Base-by-base conservation (phyloP, 768 basidiomycete genomes). In the Pilatotrama ljubarskyi region DNA sequence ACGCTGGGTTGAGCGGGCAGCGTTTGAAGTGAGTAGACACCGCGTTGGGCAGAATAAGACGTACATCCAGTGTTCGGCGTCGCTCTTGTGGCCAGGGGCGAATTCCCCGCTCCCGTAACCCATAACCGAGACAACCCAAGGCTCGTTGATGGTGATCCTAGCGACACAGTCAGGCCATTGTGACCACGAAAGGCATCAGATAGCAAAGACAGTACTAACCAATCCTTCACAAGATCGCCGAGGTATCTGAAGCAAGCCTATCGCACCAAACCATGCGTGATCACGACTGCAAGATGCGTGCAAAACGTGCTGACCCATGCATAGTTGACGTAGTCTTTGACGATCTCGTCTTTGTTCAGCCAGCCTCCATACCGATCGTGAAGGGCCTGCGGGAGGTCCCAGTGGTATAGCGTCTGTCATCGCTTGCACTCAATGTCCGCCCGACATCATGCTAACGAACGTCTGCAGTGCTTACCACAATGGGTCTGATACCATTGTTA, bases 41-140 rank as follows among this genome's bases (percentile, higher is more conserved):
- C 44, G 46, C 22, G 58, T 14, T 17, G 32, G 56, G 24, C 24
- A 14, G 20, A 52, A 59, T 17, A 44, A 60, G n/a, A 76, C 84
- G 64, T 63, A 87, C 85, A 86, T 82, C 86, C 84, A 88, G n/a
- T 84, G 84, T 67, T 87, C 86, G 1, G 82, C 84, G 70, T 87
- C 82, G 71, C 84, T 85, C 64, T 82, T 84, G 59, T 86, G 77
- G 38, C 78, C 78, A 3, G 78, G 78, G 0, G 78, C 80, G 56
- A 79, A 79, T 8, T 72, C 70, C 10, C 80, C 80, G 9, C 68
- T 64, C 20, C 73, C 74, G 64, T 80, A 75, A 10, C 80, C 79
- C 25, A 78, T 72, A 20, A 74, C 69, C 14, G 78, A 72, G 37
- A 78, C 69, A 47, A 73, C 74, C 77, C 73, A 77, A 0, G 80